Evolutionary conservation across 352 stramenopile genomes (phyloP).

Genomic region (Poterioochromonas sp.): DNA sequence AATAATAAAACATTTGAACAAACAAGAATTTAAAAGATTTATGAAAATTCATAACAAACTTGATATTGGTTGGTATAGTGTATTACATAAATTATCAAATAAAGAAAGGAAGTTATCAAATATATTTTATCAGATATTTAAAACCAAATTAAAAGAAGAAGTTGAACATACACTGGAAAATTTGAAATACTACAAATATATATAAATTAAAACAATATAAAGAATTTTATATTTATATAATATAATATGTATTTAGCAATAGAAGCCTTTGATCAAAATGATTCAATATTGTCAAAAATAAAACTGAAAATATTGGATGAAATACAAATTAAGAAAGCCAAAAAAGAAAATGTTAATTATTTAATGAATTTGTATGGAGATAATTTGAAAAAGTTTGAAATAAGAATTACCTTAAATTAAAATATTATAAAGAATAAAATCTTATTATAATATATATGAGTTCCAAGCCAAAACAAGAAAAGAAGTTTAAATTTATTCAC

Average conservation of each 20-base stretch:
- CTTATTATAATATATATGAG: neutral
- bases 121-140: no score
- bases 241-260: neutral
- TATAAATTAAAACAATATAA: neutral
- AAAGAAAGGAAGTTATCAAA: no score
- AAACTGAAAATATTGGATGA: no score
- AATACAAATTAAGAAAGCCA: neutral
- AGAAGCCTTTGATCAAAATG: neutral
- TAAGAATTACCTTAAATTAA: neutral
- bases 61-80: no score
- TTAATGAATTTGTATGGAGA: neutral
- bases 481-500: neutral
- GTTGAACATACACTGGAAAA: no score
- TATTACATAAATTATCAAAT: no score
- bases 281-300: neutral
- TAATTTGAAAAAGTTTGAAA: neutral
- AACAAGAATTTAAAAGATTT: no score
- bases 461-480: neutral
- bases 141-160: no score
- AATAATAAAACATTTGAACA: no score
- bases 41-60: no score
- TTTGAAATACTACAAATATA: no score
- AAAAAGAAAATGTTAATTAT: neutral
- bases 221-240: neutral
- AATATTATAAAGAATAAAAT: neutral